Percentiles rank a stretch among this genome's conserved stretches.
These are phyloP conservation scores for Polytrichum commune DNA, from an alignment of 225 moss, liverwort and hornwort genomes.

Conservation along the genomic window DNA sequence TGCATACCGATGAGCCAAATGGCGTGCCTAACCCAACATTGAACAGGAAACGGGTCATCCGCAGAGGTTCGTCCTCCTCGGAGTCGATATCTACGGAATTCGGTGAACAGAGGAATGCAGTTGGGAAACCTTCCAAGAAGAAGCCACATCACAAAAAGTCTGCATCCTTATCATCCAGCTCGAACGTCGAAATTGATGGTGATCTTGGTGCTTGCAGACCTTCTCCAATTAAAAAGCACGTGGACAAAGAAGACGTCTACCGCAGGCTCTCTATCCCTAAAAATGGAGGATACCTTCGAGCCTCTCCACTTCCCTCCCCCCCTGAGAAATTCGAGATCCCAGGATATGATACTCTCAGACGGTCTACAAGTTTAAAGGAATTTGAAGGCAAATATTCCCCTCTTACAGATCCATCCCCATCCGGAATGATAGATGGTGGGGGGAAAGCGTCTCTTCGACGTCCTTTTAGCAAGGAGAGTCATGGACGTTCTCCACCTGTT, in stretches of 20 bases:
- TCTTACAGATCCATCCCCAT: constrained; percentile 22
- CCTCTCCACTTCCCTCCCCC: constrained; percentile 16
- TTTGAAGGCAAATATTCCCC: constrained; percentile 23
- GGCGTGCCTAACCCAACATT: constrained; percentile 26
- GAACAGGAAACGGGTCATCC: constrained; percentile 46
- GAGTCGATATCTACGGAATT: constrained; percentile 41
- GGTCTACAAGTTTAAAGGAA: constrained; percentile 34
- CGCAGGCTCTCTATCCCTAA: constrained; percentile 45
- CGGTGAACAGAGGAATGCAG: constrained; percentile 17
- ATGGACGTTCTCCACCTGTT: constrained; percentile 42
- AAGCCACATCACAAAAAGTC: constrained; percentile 49
- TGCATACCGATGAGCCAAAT: constrained; percentile 14
- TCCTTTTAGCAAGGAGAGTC: constrained; percentile 27
- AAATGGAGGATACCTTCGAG: constrained; percentile 29
- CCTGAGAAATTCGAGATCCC: constrained; percentile 21
- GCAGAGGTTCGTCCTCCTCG: constrained; percentile 50
- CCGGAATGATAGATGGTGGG: constrained; percentile 16
- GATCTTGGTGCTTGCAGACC: constrained; percentile 20
- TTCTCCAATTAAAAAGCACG: constrained; percentile 21
- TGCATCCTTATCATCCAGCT: constrained; percentile 31
- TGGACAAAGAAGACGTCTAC: constrained; percentile 40
- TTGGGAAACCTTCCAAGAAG: constrained; percentile 44
- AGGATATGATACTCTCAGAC: constrained; percentile 23
- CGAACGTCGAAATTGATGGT: constrained; percentile 32
- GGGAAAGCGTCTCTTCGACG: constrained; percentile 14